Evolutionary conservation across 805 yeast genomes (phyloP), one percentile per base, ranked within the genome.

Genomic region (Monosporozyma siamensis): DNA sequence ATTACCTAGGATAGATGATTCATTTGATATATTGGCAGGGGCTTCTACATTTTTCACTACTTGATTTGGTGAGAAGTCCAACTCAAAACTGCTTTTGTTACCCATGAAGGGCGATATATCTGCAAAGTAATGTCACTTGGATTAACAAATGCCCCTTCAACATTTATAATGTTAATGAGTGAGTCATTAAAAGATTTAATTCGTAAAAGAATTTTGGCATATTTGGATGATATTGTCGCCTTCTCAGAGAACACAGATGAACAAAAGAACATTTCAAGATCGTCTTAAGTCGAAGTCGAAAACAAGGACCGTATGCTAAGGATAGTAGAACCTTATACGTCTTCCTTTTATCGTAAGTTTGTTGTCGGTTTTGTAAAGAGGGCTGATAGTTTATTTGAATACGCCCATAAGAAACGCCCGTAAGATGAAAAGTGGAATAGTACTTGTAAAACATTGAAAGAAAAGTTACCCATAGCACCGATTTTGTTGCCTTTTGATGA

Each of bases 21-120:
- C 34, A 26, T 34, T 39, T 6, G 34, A 23, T 14, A 17, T 20
- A 21, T 10, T 37, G 4, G 32, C 26, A 21, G 23, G 22, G n/a
- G 27, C 40, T 20, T 14, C 4, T n/a, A n/a, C n/a, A n/a, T n/a
- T 41, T 44, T 30, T 21, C 44, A 6, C 32, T 42, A 4, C 30
- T 45, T 23, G 49, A 43, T 38, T 23, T 49, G 18, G 40, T 35
- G 26, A 24, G 41, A 39, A 20, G 49, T 43, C 25, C 29, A 15
- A 10, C 37, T 24, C 22, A 41, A 41, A 31, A 41, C 44, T 20
- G 40, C 37, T 10, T 35, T 41, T 41, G 17, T 29, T 4, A 36
- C 34, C 8, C 36, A 29, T 12, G 14, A 35, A 7, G 38, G 41
- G 5, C 31, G 37, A 30, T 37, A 42, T 21, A 9, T 10, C 22